Percentiles rank a stretch among this genome's conserved stretches.
Evolutionary conservation across 2,329 filamentous ascomycete species (phyloP).

Genomic region (Penicillium sclerotigenum): DNA sequence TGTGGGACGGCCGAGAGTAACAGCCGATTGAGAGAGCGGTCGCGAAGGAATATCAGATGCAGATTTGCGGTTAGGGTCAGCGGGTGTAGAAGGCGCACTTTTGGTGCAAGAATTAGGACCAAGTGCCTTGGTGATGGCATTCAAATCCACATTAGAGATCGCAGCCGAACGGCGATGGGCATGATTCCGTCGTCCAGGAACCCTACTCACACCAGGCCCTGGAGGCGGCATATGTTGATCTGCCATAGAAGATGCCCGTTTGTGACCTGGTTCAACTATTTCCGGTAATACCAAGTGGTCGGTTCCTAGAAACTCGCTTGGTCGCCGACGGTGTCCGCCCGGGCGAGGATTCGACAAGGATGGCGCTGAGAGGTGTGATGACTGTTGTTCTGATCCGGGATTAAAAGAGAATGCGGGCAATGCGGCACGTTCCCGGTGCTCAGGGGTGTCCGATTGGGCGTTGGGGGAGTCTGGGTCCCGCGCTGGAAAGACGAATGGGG

Average conservation of each 20-base stretch:
- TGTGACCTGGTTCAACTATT: constrained; percentile 57
- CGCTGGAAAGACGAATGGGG: constrained; percentile 63
- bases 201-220: constrained; percentile 40
- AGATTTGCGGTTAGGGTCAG: constrained; percentile 36
- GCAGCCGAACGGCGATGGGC: constrained; percentile 76
- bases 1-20: constrained; percentile 29
- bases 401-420: constrained; percentile 42
- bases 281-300: constrained; percentile 51
- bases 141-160: constrained; percentile 79
- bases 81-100: constrained; percentile 57
- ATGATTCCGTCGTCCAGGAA: constrained; percentile 64
- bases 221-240: constrained; percentile 32
- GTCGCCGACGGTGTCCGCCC: constrained; percentile 68
- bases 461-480: constrained; percentile 38
- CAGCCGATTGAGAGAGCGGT: constrained; percentile 36
- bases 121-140: constrained; percentile 49
- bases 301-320: constrained; percentile 83
- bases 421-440: constrained; percentile 40
- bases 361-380: constrained; percentile 54
- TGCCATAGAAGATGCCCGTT: constrained; percentile 20
- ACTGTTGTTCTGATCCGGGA: constrained; percentile 28
- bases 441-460: constrained; percentile 43
- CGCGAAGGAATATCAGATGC: constrained; percentile 29
- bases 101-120: constrained; percentile 48
- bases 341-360: constrained; percentile 50